These are phyloP conservation scores for Pseudisothecium myosuroides DNA, from an alignment of 225 moss, liverwort and hornwort species.

Conservation along the genomic window DNA sequence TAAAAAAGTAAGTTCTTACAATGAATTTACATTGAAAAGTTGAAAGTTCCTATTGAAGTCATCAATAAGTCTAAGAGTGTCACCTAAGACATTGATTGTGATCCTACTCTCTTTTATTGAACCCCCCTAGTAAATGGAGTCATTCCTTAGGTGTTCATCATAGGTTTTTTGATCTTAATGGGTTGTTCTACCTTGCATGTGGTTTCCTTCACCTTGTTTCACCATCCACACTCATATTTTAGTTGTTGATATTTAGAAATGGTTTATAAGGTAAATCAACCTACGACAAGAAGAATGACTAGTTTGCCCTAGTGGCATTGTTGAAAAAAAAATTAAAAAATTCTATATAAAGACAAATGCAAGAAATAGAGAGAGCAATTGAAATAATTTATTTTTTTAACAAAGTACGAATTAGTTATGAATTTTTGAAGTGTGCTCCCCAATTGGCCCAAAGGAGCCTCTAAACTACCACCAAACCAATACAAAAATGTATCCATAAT, in stretches of 20 bases:
- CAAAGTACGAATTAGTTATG: not conserved
- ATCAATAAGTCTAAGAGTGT: too few relatives aligned
- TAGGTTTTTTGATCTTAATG: too few relatives aligned
- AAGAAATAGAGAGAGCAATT: not conserved
- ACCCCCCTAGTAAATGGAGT: too few relatives aligned
- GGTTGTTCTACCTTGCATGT: too few relatives aligned
- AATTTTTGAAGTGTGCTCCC: not conserved
- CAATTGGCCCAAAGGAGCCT: not conserved
- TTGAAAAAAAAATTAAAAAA: not conserved
- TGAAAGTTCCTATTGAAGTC: too few relatives aligned
- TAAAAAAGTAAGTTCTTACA: too few relatives aligned
- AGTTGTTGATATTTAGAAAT: not conserved
- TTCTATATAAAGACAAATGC: not conserved
- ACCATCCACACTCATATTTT: not conserved
- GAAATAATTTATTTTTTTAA: not conserved
- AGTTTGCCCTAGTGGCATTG: fast-evolving
- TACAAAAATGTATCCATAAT: not conserved
- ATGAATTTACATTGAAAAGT: too few relatives aligned
- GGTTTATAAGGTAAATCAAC: not conserved
- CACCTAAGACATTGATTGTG: too few relatives aligned
- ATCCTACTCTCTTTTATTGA: too few relatives aligned
- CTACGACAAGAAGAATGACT: not conserved
- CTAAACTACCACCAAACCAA: not conserved
- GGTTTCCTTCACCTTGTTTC: too few relatives aligned
- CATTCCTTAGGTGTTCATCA: too few relatives aligned